Evolutionary conservation across 352 stramenopile genomes (phyloP), one percentile per base, ranked within the genome.

Genomic region (Thalassiosira livingstoniorum): DNA sequence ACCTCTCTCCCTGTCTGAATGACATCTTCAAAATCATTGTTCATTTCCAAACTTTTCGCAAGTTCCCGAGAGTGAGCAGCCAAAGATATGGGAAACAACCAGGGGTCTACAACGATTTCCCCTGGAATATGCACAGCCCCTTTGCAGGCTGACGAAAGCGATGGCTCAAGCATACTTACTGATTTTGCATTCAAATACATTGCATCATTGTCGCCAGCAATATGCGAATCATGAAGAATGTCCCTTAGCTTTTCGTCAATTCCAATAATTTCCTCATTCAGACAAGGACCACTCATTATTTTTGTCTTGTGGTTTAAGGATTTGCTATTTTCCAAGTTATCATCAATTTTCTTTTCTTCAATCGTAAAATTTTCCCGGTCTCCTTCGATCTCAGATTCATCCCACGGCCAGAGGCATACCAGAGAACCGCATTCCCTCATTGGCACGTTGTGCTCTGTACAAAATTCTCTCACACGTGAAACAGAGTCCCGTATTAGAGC

Each of bases 101-200:
- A 95, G 23, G 92, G 90, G 81, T 95, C 91, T 2, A 95, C 82
- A 42, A 95, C 87, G 34, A 92, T 83, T 87, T 95, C 92, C 34
- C 90, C 85, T 13, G 86, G 89, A 71, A 94, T 93, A 60, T 92
- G 83, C 29, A 94, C 75, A 51, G 88, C 92, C 45, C 87, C 90
- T 42, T 37, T 45, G 18, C 83, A 88, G 34, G 55, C 27, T 21
- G 31, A 23, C 5, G 78, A 78, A 2, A 95, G 29, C 23, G 89
- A 85, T 10, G 86, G 86, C 76, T 95, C 91, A 27, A 91, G 13
- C 34, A 54, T 23, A 7, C 57, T 57, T n/a, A 94, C 60, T 76
- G 87, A 51, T 21, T 78, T 51, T 21, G 68, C 29, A 29, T 34
- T 63, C 23, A 92, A 29, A 47, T 82, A 70, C 31, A 18, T 25